Conservation (phyloP, 352 stramenopile species). For the Blastocystis sp. region DNA sequence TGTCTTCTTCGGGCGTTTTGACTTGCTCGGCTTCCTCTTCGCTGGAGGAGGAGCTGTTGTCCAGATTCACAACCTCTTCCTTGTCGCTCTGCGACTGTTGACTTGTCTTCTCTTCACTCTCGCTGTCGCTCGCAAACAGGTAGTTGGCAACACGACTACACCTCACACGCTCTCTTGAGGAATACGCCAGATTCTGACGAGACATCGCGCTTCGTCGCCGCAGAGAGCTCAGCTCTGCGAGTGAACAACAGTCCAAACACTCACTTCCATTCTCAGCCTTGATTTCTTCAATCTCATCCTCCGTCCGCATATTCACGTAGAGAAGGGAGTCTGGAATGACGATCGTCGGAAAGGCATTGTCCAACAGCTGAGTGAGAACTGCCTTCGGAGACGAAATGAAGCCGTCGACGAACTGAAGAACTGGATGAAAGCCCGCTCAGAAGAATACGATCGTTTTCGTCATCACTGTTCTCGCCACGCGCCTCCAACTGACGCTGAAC, state of each 20-base stretch:
- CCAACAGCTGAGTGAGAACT: not conserved
- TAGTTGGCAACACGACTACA: not conserved
- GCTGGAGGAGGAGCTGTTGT: not conserved
- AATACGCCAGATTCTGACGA: not conserved
- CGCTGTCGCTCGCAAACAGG: not conserved
- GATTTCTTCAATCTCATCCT: not conserved
- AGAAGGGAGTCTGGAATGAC: not conserved
- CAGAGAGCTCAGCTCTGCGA: not conserved
- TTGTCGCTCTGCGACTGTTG: too few relatives aligned
- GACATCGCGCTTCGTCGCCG: not conserved
- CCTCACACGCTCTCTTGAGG: not conserved
- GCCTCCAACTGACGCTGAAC: not conserved
- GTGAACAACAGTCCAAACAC: not conserved
- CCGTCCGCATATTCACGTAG: too few relatives aligned
- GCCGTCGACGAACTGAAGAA: not conserved
- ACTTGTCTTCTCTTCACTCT: not conserved
- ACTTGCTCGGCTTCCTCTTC: not conserved
- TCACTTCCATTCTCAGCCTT: not conserved
- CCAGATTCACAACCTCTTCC: not conserved
- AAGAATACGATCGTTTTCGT: too few relatives aligned
- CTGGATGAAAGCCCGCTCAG: not conserved
- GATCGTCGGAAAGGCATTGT: slow-evolving; percentile 14
- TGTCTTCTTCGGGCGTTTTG: not conserved
- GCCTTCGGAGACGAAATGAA: slow-evolving; percentile 26
- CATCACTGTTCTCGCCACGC: not conserved